Evolutionary conservation across 179 eudicot genomes (phyloP), one percentile per base, ranked within the genome.

Genomic region (Gypsophila paniculata): DNA sequence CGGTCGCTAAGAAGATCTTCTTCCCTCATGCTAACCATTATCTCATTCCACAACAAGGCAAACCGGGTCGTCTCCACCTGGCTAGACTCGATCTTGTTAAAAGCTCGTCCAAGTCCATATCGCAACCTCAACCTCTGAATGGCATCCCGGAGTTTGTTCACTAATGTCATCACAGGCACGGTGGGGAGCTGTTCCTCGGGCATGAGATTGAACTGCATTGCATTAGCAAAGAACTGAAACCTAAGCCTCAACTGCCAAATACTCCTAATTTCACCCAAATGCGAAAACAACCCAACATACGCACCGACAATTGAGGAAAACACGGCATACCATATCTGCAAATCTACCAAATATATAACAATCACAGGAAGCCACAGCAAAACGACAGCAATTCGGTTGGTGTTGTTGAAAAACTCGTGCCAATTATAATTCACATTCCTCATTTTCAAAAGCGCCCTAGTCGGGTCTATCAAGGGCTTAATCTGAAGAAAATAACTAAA

Each of bases 181-280:
- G 23, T 54, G 15, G 79, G 68, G 18, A 72, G 76, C 75, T 58
- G 79, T 68, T 91, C 85, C 64, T 88, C 96, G 6, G 98, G 90
- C 89, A 88, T 89, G 55, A 93, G 82, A 82, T 91, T 91, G 73
- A 93, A 93, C 82, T 91, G 96, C 86, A 93, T 74, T 26, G 98
- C 98, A 76, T 97, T 87, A 4, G 96, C 91, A 74, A 93, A 93
- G 86, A 93, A 93, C 83, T 89, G 98, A 77, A 91, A 93, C 73
- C 98, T 85, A 23, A 93, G 87, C 82, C 97, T 89, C 52, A 93
- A 86, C 76, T 93, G 98, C 72, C 78, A 64, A 8, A 85, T 83
- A 68, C 84, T 93, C 69, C 98, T 85, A 73, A 93, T 93, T 81
- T 93, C 98, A 8, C 98, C 98, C 76, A 93, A 76, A 79, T 93